Evolutionary conservation across 257 asterid genomes (phyloP).

Genomic region (Solanum sparsipilum): DNA sequence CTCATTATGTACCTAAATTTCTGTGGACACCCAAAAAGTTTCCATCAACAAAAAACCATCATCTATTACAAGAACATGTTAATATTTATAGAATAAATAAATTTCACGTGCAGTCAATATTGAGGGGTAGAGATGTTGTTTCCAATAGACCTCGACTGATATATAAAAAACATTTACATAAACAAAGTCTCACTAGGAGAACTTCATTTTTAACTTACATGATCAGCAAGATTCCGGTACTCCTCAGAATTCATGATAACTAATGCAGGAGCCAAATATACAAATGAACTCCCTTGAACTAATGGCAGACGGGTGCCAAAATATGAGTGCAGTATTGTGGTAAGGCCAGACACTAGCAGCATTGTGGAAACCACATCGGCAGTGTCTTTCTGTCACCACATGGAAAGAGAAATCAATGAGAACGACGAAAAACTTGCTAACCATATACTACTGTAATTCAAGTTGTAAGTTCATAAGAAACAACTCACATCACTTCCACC

Average conservation of each 20-base stretch:
- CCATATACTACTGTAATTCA: not conserved
- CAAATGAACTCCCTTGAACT: constrained; percentile 98
- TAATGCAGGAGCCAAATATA: constrained; percentile 89
- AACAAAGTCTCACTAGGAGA: not conserved
- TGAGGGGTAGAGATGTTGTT: not conserved
- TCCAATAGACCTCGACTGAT: not conserved
- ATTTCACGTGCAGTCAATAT: not conserved
- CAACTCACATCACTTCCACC: constrained; percentile 95
- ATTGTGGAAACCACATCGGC: constrained; percentile 86
- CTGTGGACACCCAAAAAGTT: constrained; percentile 19
- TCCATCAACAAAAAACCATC: not conserved
- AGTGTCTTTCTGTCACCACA: constrained; percentile 65
- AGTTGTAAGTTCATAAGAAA: not conserved
- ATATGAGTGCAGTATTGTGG: constrained; percentile 65
- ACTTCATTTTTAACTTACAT: constrained; percentile 39
- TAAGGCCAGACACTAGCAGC: constrained; percentile 80
- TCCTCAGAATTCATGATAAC: constrained; percentile 84
- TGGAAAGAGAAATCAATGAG: constrained; percentile 9
- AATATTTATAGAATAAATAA: not conserved
- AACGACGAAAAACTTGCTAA: not conserved
- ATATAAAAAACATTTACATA: not conserved
- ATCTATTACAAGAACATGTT: not conserved
- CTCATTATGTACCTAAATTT: constrained; percentile 90
- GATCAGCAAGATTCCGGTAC: constrained; percentile 73
- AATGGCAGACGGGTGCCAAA: constrained; percentile 92